A percentile compares a stretch with the other conserved stretches of the same genome.
These are phyloP conservation scores for Fusarium metavorans DNA, from an alignment of 2,329 filamentous ascomycete species.

Conservation along the genomic window DNA sequence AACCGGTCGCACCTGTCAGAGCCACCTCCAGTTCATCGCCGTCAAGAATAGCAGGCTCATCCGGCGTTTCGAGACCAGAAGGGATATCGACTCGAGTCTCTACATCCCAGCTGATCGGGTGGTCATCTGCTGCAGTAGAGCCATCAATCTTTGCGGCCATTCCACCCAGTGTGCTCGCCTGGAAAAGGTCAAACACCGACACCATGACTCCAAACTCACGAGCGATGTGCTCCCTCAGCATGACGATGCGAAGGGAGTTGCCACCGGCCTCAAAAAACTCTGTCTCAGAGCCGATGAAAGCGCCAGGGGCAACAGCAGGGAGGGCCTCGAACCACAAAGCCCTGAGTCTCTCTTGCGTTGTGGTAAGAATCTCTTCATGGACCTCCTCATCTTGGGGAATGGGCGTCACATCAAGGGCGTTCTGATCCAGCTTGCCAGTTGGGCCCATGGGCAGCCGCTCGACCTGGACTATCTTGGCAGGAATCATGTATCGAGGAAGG, in stretches of 20 bases:
- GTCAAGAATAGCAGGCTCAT: neutral
- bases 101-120: neutral
- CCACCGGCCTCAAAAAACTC: slow-evolving; percentile 13
- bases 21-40: neutral
- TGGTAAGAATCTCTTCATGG: neutral
- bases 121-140: no score
- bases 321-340: neutral
- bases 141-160: neutral
- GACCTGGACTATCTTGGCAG: neutral
- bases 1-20: slow-evolving; percentile 2
- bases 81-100: neutral
- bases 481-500: neutral
- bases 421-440: neutral
- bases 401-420: neutral
- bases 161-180: neutral
- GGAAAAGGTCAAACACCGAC: neutral
- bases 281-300: neutral
- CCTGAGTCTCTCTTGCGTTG: neutral
- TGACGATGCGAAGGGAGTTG: slow-evolving; percentile 1
- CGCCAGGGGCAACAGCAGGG: neutral
- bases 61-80: neutral
- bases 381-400: neutral
- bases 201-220: neutral
- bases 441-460: neutral
- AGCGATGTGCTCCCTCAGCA: neutral